Percentiles rank a stretch among this genome's conserved stretches.
phyloP scores from a whole-genome alignment of 306 rosid genomes.

The Arachis stenosperma region DNA sequence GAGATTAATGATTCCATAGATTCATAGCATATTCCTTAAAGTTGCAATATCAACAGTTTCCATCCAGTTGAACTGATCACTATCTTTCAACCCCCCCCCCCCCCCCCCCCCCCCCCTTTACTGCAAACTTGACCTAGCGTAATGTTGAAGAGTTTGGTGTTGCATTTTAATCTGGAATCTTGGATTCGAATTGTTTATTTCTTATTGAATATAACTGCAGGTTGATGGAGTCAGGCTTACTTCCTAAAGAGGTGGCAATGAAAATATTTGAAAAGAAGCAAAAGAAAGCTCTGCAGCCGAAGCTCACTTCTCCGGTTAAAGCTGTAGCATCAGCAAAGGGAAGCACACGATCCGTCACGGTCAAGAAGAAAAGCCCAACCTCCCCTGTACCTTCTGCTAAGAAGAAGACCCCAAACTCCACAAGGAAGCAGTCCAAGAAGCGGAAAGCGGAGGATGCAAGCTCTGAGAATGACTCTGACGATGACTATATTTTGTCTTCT shows the following conservation, averaged over 20 bases:
- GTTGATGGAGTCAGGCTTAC: constrained; percentile 94
- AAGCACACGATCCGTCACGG: constrained; percentile 46
- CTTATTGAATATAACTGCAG: constrained; percentile 50
- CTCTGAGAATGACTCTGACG: constrained; percentile 58
- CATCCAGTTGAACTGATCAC: constrained; percentile 4
- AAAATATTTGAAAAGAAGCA: constrained; percentile 68
- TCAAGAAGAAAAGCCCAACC: constrained; percentile 48
- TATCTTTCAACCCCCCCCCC: background rate
- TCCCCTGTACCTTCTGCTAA: constrained; percentile 45
- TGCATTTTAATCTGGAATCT: no score
- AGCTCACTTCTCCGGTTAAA: constrained; percentile 58
- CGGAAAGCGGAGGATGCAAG: constrained; percentile 49
- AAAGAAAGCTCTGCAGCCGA: constrained; percentile 53
- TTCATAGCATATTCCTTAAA: constrained; percentile 29
- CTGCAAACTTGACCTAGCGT: no score
- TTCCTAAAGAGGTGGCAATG: constrained; percentile 68
- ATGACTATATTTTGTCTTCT: constrained; percentile 36
- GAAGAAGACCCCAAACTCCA: constrained; percentile 45
- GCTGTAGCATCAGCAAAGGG: constrained; percentile 43
- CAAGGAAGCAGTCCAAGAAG: constrained; percentile 61
- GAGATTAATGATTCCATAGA: background rate
- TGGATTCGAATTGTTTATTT: background rate
- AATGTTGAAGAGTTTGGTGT: no score
- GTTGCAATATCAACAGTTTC: constrained; percentile 27
- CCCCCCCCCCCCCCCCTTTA: background rate